Conservation (phyloP, 192 early-diverging fungal genomes). For the Allomyces macrogynus region DNA sequence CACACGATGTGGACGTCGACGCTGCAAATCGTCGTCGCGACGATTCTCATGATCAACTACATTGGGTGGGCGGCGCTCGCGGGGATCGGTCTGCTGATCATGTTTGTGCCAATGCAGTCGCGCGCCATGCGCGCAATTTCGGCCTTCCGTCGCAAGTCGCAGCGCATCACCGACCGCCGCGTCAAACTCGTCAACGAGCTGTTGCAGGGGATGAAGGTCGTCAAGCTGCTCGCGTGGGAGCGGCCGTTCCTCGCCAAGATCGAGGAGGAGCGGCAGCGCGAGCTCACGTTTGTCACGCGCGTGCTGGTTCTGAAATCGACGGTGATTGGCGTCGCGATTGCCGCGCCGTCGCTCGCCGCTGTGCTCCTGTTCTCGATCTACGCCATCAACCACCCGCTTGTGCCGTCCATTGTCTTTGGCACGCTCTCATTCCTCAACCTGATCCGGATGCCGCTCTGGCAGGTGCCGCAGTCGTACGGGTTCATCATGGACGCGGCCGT, state of each 20-base stretch:
- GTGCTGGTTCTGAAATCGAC: background rate
- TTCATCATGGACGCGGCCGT: slow-evolving; percentile 1
- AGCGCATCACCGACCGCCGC: background rate
- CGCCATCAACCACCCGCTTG: background rate
- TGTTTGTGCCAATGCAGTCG: background rate
- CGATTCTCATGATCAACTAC: background rate
- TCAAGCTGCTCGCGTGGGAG: background rate
- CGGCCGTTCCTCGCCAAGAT: background rate
- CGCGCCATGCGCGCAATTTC: background rate
- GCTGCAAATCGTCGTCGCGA: background rate
- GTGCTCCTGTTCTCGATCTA: background rate
- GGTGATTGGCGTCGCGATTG: background rate
- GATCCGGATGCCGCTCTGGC: background rate
- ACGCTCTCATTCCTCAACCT: background rate
- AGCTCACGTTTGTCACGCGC: background rate
- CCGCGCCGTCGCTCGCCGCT: background rate
- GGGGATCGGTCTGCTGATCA: background rate
- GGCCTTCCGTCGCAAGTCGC: background rate
- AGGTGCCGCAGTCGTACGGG: background rate
- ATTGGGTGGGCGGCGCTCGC: background rate
- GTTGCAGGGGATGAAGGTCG: background rate
- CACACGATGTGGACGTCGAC: slow-evolving; percentile 1
- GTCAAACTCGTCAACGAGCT: background rate
- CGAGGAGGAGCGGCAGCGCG: background rate
- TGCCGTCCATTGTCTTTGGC: background rate